Conservation (phyloP, 208 protist genomes). For the Leishmania turanica region DNA sequence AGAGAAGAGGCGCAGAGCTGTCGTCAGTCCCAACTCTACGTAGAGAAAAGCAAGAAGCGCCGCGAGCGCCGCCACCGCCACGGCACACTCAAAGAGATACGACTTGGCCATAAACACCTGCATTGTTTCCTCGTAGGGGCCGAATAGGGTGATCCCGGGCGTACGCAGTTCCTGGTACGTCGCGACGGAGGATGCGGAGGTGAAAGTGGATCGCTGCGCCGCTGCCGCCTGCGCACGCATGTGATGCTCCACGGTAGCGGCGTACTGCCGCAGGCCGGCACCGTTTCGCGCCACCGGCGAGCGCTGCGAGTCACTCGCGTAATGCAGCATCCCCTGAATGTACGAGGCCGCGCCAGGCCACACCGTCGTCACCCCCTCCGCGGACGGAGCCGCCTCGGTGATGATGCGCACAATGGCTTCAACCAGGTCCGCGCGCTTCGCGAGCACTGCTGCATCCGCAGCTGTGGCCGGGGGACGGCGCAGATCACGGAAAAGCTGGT, state of each 20-base stretch:
- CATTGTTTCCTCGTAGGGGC: constrained; percentile 70
- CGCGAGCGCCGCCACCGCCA: constrained; percentile 23
- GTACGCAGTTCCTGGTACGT: constrained; percentile 31
- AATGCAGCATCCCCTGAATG: constrained; percentile 55
- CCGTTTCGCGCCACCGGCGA: constrained; percentile 46
- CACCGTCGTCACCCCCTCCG: not conserved
- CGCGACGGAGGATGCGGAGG: constrained; percentile 22
- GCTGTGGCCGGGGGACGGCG: constrained; percentile 30
- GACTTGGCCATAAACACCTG: constrained; percentile 55
- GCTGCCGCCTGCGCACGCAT: constrained; percentile 40
- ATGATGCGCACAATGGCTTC: constrained; percentile 57
- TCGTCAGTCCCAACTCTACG: constrained; percentile 46
- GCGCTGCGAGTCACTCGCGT: constrained; percentile 46
- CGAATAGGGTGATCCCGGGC: constrained; percentile 46
- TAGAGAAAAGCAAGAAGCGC: constrained; percentile 50
- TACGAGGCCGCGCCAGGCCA: constrained; percentile 60
- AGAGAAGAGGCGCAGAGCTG: constrained; percentile 32
- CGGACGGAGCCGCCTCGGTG: constrained; percentile 13
- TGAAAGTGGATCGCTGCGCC: constrained; percentile 11
- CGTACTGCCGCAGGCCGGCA: constrained; percentile 40
- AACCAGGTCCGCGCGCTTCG: constrained; percentile 61
- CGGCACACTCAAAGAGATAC: constrained; percentile 32
- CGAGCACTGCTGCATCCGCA: constrained; percentile 26
- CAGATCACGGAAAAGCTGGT: constrained; percentile 70
- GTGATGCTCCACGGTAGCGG: constrained; percentile 49